Percentiles rank a stretch among this genome's conserved stretches.
These are phyloP conservation scores for Arachnomyces sp. DNA, from an alignment of 2,329 filamentous ascomycete genomes.

Conservation along the genomic window DNA sequence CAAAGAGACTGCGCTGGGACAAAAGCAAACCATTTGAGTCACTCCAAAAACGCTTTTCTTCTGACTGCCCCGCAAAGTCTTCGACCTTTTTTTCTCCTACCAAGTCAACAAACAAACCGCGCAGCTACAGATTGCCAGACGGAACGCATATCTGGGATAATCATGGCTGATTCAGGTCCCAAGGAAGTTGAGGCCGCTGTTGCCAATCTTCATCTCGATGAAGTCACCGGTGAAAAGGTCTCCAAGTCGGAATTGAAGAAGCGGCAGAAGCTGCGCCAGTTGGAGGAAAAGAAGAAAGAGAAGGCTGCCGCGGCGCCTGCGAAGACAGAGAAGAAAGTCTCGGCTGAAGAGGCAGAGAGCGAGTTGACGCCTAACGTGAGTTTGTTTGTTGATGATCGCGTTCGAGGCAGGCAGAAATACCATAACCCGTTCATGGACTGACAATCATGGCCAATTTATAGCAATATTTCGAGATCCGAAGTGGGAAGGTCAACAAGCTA, in stretches of 20 bases:
- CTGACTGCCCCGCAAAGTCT: too few species aligned
- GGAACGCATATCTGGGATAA: slow-evolving; percentile 6
- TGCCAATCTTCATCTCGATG: slow-evolving; percentile 76
- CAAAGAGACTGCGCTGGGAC: too few species aligned
- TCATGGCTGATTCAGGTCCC: slow-evolving; percentile 34
- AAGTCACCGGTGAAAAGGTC: slow-evolving; percentile 80
- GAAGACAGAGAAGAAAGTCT: slow-evolving; percentile 51
- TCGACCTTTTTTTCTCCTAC: too few species aligned
- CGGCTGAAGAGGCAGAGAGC: slow-evolving; percentile 56
- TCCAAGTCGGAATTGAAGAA: slow-evolving; percentile 92
- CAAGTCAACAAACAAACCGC: background rate
- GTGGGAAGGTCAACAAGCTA: slow-evolving; percentile 69
- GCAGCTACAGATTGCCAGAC: background rate
- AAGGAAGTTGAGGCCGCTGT: slow-evolving; percentile 42
- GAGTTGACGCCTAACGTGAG: slow-evolving; percentile 68
- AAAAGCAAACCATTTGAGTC: too few species aligned
- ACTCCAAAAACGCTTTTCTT: too few species aligned
- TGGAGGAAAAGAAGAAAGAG: slow-evolving; percentile 80
- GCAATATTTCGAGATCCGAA: slow-evolving; percentile 97
- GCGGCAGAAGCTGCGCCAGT: slow-evolving; percentile 82
- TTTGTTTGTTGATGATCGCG: too few species aligned
- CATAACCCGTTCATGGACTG: slow-evolving; percentile 9
- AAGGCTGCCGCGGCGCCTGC: slow-evolving; percentile 61
- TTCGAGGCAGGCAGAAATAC: background rate
- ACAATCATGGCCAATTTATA: slow-evolving; percentile 26